Conservation (phyloP, 805 yeast species). For the Zygotorulaspora florentina region DNA sequence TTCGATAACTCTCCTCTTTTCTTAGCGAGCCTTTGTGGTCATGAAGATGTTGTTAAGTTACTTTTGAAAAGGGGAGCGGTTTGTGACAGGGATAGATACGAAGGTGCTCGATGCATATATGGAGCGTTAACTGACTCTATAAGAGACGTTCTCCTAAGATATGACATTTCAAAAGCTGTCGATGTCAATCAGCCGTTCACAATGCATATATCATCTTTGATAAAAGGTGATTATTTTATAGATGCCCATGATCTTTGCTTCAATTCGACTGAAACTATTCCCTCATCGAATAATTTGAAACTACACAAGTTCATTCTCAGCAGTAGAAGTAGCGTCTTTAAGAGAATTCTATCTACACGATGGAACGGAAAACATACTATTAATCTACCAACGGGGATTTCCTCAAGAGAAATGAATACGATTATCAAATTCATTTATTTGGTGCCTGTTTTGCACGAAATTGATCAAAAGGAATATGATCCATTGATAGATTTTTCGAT, state of each 20-base stretch:
- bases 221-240: slow-evolving; percentile 16
- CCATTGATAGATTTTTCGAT: slow-evolving; percentile 34
- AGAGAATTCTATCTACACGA: slow-evolving; percentile 17
- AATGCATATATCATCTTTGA: slow-evolving; percentile 52
- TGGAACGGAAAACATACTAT: slow-evolving; percentile 26
- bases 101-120: slow-evolving; percentile 73
- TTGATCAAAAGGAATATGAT: slow-evolving; percentile 30
- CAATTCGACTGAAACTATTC: slow-evolving; percentile 11
- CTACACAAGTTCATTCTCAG: slow-evolving; percentile 42
- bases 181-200: slow-evolving; percentile 71
- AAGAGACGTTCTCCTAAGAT: slow-evolving; percentile 51
- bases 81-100: slow-evolving; percentile 77
- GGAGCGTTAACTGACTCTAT: slow-evolving; percentile 72
- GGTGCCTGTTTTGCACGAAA: slow-evolving; percentile 39
- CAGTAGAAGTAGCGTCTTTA: slow-evolving; percentile 37
- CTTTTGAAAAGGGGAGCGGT: slow-evolving; percentile 65
- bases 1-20: slow-evolving; percentile 76
- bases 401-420: slow-evolving; percentile 20
- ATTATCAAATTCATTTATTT: slow-evolving; percentile 37
- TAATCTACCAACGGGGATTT: slow-evolving; percentile 17
- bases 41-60: slow-evolving; percentile 55
- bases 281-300: slow-evolving; percentile 10
- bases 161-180: slow-evolving; percentile 64
- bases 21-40: slow-evolving; percentile 73
- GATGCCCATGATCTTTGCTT: slow-evolving; percentile 29